Percentiles rank a stretch among this genome's conserved stretches.
These are phyloP conservation scores for Rhizopogon sp. DNA, from an alignment of 768 basidiomycete species.

Conservation along the genomic window DNA sequence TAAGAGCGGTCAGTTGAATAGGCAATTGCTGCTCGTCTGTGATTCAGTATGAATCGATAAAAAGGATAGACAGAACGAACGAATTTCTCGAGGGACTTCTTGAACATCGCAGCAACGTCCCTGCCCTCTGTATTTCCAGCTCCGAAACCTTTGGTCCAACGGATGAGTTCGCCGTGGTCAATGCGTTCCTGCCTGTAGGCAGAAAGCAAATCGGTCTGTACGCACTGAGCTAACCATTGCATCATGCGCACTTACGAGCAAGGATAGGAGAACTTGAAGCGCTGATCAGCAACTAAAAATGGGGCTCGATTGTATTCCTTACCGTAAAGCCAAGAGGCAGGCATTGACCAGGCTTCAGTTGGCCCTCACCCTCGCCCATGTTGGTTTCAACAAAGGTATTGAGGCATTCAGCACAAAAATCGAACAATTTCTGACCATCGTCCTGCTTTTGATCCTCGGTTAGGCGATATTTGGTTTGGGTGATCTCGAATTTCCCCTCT, in stretches of 20 bases:
- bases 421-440: slow-evolving; percentile 92
- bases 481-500: slow-evolving; percentile 94
- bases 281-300: slow-evolving; percentile 5
- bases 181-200: slow-evolving; percentile 78
- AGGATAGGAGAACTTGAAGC: slow-evolving; percentile 83
- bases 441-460: slow-evolving; percentile 98
- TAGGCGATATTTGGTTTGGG: slow-evolving; percentile 95
- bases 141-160: slow-evolving; percentile 99
- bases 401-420: slow-evolving; percentile 95
- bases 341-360: slow-evolving; percentile 45
- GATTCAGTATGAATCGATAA: neutral
- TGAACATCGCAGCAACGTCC: slow-evolving; percentile 94
- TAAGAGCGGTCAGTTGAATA: slow-evolving; percentile 77
- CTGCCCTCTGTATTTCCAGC: slow-evolving; percentile 86
- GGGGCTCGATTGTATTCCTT: slow-evolving; percentile 25
- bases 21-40: slow-evolving; percentile 61
- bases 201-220: neutral
- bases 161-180: slow-evolving; percentile 89
- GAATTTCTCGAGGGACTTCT: slow-evolving; percentile 68
- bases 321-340: slow-evolving; percentile 94
- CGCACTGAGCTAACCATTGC: neutral
- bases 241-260: slow-evolving; percentile 60
- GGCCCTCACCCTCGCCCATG: slow-evolving; percentile 43
- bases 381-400: slow-evolving; percentile 84
- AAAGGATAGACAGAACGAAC: slow-evolving; percentile 31